These are phyloP conservation scores for Pelargonium cotyledonis DNA, from an alignment of 441 rosid species.

Conservation along the genomic window DNA sequence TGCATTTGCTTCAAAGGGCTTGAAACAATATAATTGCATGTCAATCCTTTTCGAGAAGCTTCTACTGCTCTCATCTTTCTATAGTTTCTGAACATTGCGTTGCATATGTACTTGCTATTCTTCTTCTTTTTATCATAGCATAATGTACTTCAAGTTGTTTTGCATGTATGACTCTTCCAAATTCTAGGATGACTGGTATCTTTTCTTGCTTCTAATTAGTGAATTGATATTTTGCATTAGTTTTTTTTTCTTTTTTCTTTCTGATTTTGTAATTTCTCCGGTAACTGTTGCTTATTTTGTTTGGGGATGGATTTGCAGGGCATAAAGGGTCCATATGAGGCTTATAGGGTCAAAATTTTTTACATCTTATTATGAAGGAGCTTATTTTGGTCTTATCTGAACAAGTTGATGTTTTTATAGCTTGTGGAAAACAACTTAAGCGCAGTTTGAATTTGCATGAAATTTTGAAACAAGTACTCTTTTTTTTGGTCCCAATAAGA, in stretches of 20 bases:
- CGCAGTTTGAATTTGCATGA: too few species aligned
- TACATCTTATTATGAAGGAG: background rate
- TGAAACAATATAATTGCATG: conserved; percentile 7
- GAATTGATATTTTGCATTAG: background rate
- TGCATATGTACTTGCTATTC: background rate
- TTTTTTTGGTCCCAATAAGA: too few species aligned
- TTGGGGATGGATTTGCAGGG: background rate
- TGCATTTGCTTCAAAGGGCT: conserved; percentile 1
- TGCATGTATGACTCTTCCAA: background rate
- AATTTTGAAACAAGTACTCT: too few species aligned
- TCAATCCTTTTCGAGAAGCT: background rate
- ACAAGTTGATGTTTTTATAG: background rate
- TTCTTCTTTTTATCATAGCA: background rate
- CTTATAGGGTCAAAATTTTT: background rate
- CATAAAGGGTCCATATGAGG: background rate
- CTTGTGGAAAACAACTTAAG: too few species aligned
- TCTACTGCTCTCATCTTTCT: background rate
- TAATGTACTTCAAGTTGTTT: background rate
- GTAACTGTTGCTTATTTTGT: background rate
- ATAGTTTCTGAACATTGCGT: background rate
- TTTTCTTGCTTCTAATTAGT: background rate
- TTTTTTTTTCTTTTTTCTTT: background rate
- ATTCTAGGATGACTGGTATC: background rate
- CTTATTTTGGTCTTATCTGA: background rate
- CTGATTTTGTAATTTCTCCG: background rate